Evolutionary conservation across 192 early-diverging fungal species (phyloP), one percentile per base, ranked within the genome.

Genomic region (Backusella tuberculispora): DNA sequence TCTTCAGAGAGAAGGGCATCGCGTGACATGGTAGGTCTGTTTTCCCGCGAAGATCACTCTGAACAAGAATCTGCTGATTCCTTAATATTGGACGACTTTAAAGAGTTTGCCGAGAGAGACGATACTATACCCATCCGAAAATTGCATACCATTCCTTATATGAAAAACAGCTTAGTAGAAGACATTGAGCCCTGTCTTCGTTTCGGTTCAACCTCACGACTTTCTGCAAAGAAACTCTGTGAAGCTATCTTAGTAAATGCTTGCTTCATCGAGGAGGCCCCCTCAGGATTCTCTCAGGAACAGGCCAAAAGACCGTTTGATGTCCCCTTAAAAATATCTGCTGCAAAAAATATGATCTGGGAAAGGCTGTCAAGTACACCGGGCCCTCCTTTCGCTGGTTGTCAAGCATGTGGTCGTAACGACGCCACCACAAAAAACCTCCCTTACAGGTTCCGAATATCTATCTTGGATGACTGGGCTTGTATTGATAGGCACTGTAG

Each of bases 151-250:
- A 80, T 95, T 65, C 83, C 87, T 4, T 99, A 95, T 79, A 94
- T 99, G 90, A 89, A 90, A 46, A 95, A 94, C 73, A 90, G 91
- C 40, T 84, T 95, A 47, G 90, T 91, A 17, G 97, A 98, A 75
- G 98, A 99, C 75, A 85, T 98, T 10, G 92, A 92, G 74, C 95
- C 96, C 4, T 98, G 96, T 75, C 86, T 99, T 76, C 87, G 97
- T 24, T 98, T 99, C 81, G 96, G 97, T 24, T 90, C 91, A 24
- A 91, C 89, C 50, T 93, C 98, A 37, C 89, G 94, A 19, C 90
- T 97, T 4, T 96, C 95, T 43, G 90, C 94, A 6, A 90, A 88
- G 56, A 97, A 94, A 83, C 82, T 99, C 6, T 85, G 93, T 40
- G 97, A 99, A 65, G 92, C 95, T 19, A 94, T 99, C 71, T 83